Evolutionary conservation across 2,329 filamentous ascomycete species (phyloP), one percentile per base, ranked within the genome.

Genomic region (Pseudocercospora musae): DNA sequence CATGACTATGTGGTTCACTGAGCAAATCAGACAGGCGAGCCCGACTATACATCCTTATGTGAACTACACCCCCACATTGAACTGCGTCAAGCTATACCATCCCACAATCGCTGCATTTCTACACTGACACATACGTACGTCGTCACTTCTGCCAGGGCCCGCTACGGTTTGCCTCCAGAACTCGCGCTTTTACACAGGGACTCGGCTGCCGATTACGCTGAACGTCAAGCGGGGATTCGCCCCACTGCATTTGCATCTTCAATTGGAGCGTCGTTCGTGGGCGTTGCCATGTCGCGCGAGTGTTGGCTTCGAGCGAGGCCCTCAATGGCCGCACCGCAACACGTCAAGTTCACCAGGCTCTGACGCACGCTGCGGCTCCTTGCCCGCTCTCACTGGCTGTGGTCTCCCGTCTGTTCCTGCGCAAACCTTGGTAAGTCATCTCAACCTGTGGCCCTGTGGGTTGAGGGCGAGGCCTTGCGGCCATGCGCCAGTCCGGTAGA

Each of bases 361-460:
- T 52, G 48, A 54, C 52, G 52, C 52, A 54, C 52, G 27, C 27
- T 29, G 27, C 52, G n/a, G 9, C 23, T 18, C 29, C 40, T 21
- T 40, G 52, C 40, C 52, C 21, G n/a, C 31, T 40, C 52, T 23
- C n/a, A 54, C 52, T 54, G 52, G 52, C 52, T 37, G 29, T n/a
- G 40, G 13, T 6, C 7, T 27, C 18, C 48, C 48, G 48, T 25
- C 15, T 52, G 48, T 52, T 52, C 48, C 48, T 52, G 48, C 20
- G 13, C 23, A 52, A 52, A 29, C 48, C 25, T 52, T 25, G 44
- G 20, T 48, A 21, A 11, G 44, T 53, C 13, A 20, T 33, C 59
- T 60, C 59, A 60, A 57, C 59, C 59, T 57, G 59, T 60, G 52
- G 59, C n/a, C n/a, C n/a, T n/a, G n/a, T n/a, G n/a, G n/a, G 59